phyloP scores from a whole-genome alignment of 257 asterid genomes.

The Verbena officinalis region DNA sequence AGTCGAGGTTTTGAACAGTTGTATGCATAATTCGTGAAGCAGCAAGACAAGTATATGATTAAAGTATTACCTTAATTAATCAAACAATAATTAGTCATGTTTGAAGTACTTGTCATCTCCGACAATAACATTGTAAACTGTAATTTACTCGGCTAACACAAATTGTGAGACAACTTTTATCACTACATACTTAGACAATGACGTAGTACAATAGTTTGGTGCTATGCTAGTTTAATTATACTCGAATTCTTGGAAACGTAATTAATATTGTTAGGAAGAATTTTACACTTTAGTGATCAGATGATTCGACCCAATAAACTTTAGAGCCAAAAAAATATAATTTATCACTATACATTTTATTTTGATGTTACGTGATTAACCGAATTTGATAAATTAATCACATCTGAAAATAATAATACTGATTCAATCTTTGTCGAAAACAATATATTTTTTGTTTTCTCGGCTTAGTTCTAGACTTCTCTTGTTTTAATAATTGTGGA shows the following conservation, averaged over 20 bases:
- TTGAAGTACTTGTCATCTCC: neutral
- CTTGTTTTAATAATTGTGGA: neutral
- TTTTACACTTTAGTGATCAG: too few species aligned
- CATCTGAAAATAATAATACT: too few species aligned
- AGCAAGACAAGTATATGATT: neutral
- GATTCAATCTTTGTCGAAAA: too few species aligned
- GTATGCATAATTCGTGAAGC: neutral
- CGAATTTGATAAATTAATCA: too few species aligned
- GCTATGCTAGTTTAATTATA: too few species aligned
- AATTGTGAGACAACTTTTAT: neutral
- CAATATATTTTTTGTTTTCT: neutral
- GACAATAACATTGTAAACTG: slow-evolving; percentile 5
- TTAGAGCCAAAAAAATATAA: too few species aligned
- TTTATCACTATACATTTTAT: too few species aligned
- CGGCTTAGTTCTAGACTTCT: neutral
- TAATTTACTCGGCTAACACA: neutral
- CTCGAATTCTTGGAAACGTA: too few species aligned
- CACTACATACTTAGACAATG: neutral
- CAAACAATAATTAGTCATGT: slow-evolving; percentile 1
- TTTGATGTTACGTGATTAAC: too few species aligned
- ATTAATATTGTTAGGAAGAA: too few species aligned
- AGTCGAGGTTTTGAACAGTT: neutral
- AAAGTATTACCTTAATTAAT: neutral
- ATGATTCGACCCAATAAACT: too few species aligned
- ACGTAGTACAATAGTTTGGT: too few species aligned